Evolutionary conservation across 768 basidiomycete species (phyloP).

Genomic region (Xerocomellus chrysenteron): DNA sequence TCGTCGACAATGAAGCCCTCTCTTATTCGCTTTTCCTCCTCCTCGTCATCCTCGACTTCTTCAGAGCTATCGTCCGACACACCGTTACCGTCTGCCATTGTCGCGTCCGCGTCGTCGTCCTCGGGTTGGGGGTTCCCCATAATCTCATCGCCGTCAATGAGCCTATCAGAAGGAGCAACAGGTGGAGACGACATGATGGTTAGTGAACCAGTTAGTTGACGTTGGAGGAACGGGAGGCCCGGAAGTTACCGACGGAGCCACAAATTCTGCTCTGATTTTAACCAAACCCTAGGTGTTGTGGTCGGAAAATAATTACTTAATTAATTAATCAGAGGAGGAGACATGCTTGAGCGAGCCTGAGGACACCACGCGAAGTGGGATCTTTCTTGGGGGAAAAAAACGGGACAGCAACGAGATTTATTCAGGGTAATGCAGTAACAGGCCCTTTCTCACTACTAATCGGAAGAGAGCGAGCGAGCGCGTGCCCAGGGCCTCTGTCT

Average conservation of each 20-base stretch:
- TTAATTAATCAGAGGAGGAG: too few species aligned
- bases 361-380: too few species aligned
- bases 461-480: too few species aligned
- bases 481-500: too few species aligned
- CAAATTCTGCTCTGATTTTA: constrained; percentile 9
- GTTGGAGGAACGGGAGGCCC: constrained; percentile 7
- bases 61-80: constrained; percentile 83
- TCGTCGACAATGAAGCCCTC: constrained; percentile 95
- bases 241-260: constrained; percentile 29
- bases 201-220: constrained; percentile 19
- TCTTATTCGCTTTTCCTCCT: constrained; percentile 74
- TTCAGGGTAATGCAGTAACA: too few species aligned
- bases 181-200: constrained; percentile 57
- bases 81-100: constrained; percentile 42
- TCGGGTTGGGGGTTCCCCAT: constrained; percentile 54
- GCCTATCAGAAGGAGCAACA: constrained; percentile 35
- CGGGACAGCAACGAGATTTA: too few species aligned
- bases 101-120: constrained; percentile 58
- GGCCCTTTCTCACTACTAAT: too few species aligned
- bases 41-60: constrained; percentile 88
- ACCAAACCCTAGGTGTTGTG: too few species aligned
- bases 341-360: too few species aligned
- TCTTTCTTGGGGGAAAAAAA: too few species aligned
- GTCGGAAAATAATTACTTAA: too few species aligned
- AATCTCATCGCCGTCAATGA: constrained; percentile 51